These are phyloP conservation scores for Karstenula rhodostoma DNA, from an alignment of 2,329 filamentous ascomycete genomes.

Conservation along the genomic window DNA sequence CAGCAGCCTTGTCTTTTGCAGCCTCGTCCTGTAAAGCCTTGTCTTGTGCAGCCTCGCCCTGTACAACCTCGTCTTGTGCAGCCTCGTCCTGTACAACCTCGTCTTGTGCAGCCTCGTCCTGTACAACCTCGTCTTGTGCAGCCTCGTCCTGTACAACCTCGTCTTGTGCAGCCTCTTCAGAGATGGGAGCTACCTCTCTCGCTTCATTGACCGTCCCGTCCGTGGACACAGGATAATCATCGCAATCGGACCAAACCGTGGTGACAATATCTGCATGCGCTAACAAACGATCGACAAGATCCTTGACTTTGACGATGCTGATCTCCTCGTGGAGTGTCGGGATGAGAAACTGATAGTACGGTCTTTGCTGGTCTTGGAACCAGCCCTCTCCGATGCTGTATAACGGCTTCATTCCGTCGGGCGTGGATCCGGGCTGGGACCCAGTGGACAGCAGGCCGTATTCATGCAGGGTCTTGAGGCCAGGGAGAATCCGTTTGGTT, in stretches of 20 bases:
- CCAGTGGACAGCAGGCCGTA: neutral
- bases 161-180: neutral
- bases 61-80: too few species aligned
- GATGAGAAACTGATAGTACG: neutral
- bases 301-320: neutral
- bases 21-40: too few species aligned
- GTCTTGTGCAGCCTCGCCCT: too few species aligned
- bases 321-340: neutral
- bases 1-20: too few species aligned
- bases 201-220: neutral
- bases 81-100: too few species aligned
- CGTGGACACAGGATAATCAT: neutral
- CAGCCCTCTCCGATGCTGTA: neutral
- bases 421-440: neutral
- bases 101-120: too few species aligned
- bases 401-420: too few species aligned
- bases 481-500: neutral
- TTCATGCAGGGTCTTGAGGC: neutral
- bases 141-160: too few species aligned
- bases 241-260: neutral
- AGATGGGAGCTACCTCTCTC: neutral
- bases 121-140: too few species aligned
- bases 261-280: neutral
- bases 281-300: neutral
- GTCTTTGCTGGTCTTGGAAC: neutral